These are phyloP conservation scores for Komagataella phaffii DNA, from an alignment of 805 yeast genomes.

Conservation along the genomic window DNA sequence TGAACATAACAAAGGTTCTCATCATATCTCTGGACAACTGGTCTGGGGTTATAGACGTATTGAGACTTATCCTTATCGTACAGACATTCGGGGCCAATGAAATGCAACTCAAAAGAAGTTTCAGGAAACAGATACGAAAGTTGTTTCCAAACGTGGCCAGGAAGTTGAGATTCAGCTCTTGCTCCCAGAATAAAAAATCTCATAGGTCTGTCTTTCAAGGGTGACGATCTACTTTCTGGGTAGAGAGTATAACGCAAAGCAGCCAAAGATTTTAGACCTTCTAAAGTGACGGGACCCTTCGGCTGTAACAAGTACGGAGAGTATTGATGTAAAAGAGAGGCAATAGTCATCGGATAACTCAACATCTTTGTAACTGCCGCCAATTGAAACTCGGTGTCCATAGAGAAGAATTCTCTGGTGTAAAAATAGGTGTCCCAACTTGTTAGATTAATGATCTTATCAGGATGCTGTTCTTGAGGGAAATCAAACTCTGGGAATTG, in stretches of 20 bases:
- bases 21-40: constrained; percentile 65
- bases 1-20: constrained; percentile 59
- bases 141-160: constrained; percentile 94
- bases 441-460: constrained; percentile 60
- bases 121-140: constrained; percentile 76
- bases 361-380: constrained; percentile 93
- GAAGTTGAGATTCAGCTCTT: constrained; percentile 85
- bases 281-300: constrained; percentile 78
- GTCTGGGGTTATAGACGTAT: constrained; percentile 43
- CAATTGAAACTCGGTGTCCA: constrained; percentile 93
- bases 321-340: constrained; percentile 65
- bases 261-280: constrained; percentile 87
- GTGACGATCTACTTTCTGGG: constrained; percentile 48
- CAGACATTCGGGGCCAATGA: constrained; percentile 87
- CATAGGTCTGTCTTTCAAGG: constrained; percentile 75
- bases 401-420: constrained; percentile 84
- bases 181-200: constrained; percentile 86
- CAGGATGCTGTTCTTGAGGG: constrained; percentile 68
- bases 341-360: constrained; percentile 86
- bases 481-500: constrained; percentile 92
- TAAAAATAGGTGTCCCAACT: constrained; percentile 92
- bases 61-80: constrained; percentile 60
- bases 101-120: constrained; percentile 72
- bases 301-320: constrained; percentile 78
- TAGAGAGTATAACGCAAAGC: constrained; percentile 85